Percentiles rank a stretch among this genome's conserved stretches.
phyloP scores from a whole-genome alignment of 2,329 filamentous ascomycete species.

The Diplodia scrobiculata region DNA sequence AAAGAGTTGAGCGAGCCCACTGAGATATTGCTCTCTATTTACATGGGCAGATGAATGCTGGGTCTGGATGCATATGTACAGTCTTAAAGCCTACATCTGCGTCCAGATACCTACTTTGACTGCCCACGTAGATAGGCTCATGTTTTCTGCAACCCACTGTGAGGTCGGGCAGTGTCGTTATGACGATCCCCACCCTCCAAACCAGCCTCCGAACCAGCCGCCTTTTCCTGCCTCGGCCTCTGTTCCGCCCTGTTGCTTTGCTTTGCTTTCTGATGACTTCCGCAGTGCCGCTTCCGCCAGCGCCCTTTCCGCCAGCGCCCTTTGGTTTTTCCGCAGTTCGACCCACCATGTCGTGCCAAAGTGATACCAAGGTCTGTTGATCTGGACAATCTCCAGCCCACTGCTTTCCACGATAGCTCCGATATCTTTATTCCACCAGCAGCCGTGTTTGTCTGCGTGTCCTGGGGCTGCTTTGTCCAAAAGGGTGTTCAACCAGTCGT shows the following conservation, averaged over 20 bases:
- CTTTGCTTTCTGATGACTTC: neutral
- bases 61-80: too few relatives aligned
- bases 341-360: slow-evolving; percentile 55
- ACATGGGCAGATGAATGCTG: too few relatives aligned
- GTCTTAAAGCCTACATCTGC: too few relatives aligned
- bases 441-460: slow-evolving; percentile 54
- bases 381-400: slow-evolving; percentile 51
- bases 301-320: slow-evolving; percentile 29
- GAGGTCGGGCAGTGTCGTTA: neutral
- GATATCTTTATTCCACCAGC: slow-evolving; percentile 58
- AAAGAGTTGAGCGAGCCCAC: too few relatives aligned
- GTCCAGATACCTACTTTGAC: too few relatives aligned
- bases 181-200: slow-evolving; percentile 21
- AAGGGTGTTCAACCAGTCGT: slow-evolving; percentile 52
- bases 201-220: slow-evolving; percentile 24
- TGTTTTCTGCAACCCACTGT: too few relatives aligned
- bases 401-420: slow-evolving; percentile 52
- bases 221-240: slow-evolving; percentile 4
- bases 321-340: slow-evolving; percentile 40
- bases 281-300: slow-evolving; percentile 20
- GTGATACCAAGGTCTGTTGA: slow-evolving; percentile 47
- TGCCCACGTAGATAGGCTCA: too few relatives aligned
- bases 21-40: too few relatives aligned
- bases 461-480: slow-evolving; percentile 51
- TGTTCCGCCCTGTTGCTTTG: neutral